Evolutionary conservation across 2,329 filamentous ascomycete species (phyloP), one percentile per base, ranked within the genome.

Genomic region (Neonectria hederae): DNA sequence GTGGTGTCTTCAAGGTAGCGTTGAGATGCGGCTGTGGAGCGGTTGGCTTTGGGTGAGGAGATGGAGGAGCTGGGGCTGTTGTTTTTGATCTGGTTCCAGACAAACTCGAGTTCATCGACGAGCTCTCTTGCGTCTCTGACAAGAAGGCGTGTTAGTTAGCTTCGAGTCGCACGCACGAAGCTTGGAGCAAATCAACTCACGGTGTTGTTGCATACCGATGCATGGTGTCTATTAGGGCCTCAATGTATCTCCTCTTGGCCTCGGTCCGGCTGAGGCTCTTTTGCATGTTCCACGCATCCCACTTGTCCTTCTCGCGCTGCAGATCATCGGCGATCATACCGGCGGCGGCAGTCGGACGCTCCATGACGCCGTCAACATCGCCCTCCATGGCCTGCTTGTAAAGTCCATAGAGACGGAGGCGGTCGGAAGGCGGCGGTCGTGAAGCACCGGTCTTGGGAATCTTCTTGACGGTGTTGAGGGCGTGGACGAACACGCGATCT

Each of bases 381-480:
- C 96, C 96, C 83, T 99, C 94, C 96, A 98, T 98, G 67, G 94
- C 94, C 81, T 99, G 96, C 78, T 99, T 99, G 83, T 99, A 99
- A 70, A 99, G 86, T 69, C 96, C 96, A 90, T 99, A 99, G 66
- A 99, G 91, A 63, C 92, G 92, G 72, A 99, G 85, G 62, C 96
- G 91, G 76, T 97, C 94, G 65, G 87, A 84, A 2, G 94, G 88
- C 52, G 96, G 96, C 49, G 96, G 96, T 67, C 96, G 91, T 67
- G 93, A 89, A 56, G 93, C 93, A 68, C 96, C 95, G 19, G 94
- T 97, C 76, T 96, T 95, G 72, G 92, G 92, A 73, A 99, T 97
- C 81, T 97, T 97, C 81, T 97, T 97, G 75, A 99, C 95, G 24
- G 96, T 98, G 82, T 97, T 97, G 80, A 99, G 91, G 70, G 96